Base-by-base conservation (phyloP, 169 alveolate genomes). In the Babesia bigemina region DNA sequence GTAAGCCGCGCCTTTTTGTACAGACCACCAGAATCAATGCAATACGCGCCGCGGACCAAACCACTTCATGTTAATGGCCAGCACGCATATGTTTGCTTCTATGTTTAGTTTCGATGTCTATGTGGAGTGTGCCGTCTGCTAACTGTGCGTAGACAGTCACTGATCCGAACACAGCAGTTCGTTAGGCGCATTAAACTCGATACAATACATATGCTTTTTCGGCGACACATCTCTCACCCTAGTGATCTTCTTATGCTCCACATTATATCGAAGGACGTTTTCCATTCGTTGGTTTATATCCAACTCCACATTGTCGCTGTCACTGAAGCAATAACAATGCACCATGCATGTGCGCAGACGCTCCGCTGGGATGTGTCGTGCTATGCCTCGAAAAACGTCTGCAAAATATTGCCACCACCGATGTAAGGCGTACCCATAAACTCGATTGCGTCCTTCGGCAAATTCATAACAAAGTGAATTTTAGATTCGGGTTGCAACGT, bases 381-480 rank as follows among this genome's bases (percentile, higher is more conserved):
- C 79, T 22, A 76, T 60, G 13, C 86, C 86, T 13, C 21, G 7
- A 36, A 76, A 65, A 21, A 49, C 69, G 53, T 76, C 86, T 76
- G 79, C 44, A 49, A 19, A 13, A 36, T 39, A 49, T 49, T 28
- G 16, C 26, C 17, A 22, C 22, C 11, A 10, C 19, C 0, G 36
- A 3, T 13, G 17, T 16, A 21, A 21, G 59, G 49, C 29, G 45
- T 79, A 93, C 95, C 96, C 55, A 94, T 86, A 79, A 93, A 94
- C 47, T 92, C 95, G 42, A 93, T 75, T 17, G 97, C 95, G 53
- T 85, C 86, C 83, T 92, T 93, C 11, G 97, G 97, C 59, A 94
- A 82, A 84, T 94, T 94, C 97, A 94, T 94, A 67, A 93, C 74
- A 66, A 93, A 89, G 58, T 94, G 97, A 24, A 78, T 55, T 57